Base-by-base conservation (phyloP, 306 rosid species). In the Quercus parvula region DNA sequence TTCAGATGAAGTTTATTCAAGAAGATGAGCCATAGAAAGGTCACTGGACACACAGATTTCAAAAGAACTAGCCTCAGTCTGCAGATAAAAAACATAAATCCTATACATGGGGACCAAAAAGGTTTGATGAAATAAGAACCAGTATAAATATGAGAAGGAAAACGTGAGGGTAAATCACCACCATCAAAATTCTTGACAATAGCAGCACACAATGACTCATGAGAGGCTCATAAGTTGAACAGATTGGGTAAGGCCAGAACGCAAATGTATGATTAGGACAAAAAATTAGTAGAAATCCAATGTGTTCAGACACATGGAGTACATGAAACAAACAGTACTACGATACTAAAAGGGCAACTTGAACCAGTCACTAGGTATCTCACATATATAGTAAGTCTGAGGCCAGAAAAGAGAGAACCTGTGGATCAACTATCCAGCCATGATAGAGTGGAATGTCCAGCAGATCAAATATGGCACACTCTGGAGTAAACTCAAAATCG, bases 401-500 rank as follows among this genome's bases (percentile, higher is more conserved):
- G 83, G 71, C 74, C 71, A 54, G 55, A 78, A 83, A 81, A 72
- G 77, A 71, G 33, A 83, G 76, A 74, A 96, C 99, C 97, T 96
- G 92, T 31, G 93, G 86, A 82, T 93, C 99, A 80, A 90, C 97
- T 70, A 96, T 93, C 99, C 99, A 96, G 76, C 99, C 99, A 84
- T 96, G 99, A 89, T 88, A 96, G 68, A 96, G 81, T 8, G 99
- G 98, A 82, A 96, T 96, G 86, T 92, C 99, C 88, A 96, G 83
- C 82, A 96, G 88, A 85, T 96, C 99, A 87, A 96, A 96, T 76
- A 96, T 93, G 74, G 99, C 98, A 87, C 99, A 96, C 70, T 93
- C 99, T 84, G 82, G 91, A 70, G 99, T 96, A 88, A 96, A 96
- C 85, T 96, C 99, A 81, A 96, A 96, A 89, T 96, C 98, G 73